phyloP scores from a whole-genome alignment of 2,329 filamentous ascomycete species.

The Clarireedia homoeocarpa region DNA sequence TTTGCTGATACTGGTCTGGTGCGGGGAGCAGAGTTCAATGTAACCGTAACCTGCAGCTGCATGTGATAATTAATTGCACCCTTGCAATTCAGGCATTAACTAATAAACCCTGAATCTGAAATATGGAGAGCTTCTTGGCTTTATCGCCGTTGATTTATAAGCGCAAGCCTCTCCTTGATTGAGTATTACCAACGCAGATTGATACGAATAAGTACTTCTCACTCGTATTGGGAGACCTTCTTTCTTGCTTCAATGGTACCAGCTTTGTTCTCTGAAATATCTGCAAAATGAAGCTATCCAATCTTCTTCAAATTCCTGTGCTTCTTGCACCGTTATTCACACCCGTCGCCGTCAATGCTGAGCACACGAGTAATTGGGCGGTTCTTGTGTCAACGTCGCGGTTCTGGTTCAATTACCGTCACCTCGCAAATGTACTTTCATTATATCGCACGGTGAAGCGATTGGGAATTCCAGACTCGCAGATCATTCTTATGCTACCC shows the following conservation, averaged over 20 bases:
- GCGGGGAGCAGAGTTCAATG: background rate
- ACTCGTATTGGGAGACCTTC: no score
- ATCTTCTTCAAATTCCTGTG: conserved; percentile 33
- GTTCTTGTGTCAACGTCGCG: conserved; percentile 97
- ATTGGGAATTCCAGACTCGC: conserved; percentile 92
- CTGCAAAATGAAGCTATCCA: conserved; percentile 43
- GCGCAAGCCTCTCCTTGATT: background rate
- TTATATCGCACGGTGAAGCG: conserved; percentile 98
- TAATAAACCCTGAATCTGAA: background rate
- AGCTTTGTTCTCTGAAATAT: background rate
- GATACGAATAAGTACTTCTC: no score
- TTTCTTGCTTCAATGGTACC: no score
- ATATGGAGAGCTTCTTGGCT: no score
- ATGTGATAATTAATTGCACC: background rate
- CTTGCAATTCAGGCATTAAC: background rate
- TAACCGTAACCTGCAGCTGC: no score
- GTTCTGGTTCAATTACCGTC: conserved; percentile 99
- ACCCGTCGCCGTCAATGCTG: conserved; percentile 38
- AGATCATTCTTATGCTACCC: conserved; percentile 99
- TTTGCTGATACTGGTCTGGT: background rate
- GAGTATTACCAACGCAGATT: no score
- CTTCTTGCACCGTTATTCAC: conserved; percentile 42
- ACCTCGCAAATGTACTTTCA: conserved; percentile 94
- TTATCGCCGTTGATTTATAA: background rate
- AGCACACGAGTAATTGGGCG: conserved; percentile 98